A percentile compares a stretch with the other conserved stretches of the same genome.
Conservation (phyloP, 1,284 basidiomycete genomes). For the Sporisorium reilianum region DNA sequence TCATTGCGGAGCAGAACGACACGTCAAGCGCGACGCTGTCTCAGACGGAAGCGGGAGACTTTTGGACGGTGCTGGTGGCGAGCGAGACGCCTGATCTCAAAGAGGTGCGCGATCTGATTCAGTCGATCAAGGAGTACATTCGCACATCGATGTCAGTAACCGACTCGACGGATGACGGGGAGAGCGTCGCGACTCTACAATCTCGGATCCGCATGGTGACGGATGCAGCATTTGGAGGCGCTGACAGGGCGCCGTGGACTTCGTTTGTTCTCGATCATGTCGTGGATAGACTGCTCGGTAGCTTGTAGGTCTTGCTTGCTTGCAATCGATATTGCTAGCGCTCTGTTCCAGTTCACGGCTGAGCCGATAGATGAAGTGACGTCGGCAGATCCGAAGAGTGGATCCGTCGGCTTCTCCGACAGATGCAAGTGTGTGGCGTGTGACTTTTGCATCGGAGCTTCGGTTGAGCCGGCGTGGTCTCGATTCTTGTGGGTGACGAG, state of each 20-base stretch:
- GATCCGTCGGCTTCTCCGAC: not conserved
- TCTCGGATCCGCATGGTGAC: slow-evolving; percentile 14
- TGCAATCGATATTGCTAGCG: not conserved
- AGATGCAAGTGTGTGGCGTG: not conserved
- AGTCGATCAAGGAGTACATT: slow-evolving; percentile 17
- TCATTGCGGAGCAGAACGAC: not conserved
- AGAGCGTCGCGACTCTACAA: not conserved
- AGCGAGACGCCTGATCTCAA: slow-evolving; percentile 22
- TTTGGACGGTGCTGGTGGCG: slow-evolving; percentile 16
- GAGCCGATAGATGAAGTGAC: not conserved
- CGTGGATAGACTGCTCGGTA: slow-evolving; percentile 4
- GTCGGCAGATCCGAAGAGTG: not conserved
- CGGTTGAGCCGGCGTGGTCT: not conserved
- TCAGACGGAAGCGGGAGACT: not conserved
- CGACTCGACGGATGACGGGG: not conserved
- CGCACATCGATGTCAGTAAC: not conserved
- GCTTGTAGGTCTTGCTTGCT: not conserved
- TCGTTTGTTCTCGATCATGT: slow-evolving; percentile 26
- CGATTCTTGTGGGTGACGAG: not conserved
- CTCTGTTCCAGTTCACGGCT: not conserved
- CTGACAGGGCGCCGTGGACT: slow-evolving; percentile 24
- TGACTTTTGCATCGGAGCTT: not conserved
- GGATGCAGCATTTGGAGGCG: slow-evolving; percentile 29
- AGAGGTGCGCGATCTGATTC: slow-evolving; percentile 23
- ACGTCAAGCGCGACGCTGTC: not conserved